Percentiles rank a stretch among this genome's conserved stretches.
These are phyloP conservation scores for Fusarium chlamydosporum DNA, from an alignment of 2,329 filamentous ascomycete species.

Conservation along the genomic window DNA sequence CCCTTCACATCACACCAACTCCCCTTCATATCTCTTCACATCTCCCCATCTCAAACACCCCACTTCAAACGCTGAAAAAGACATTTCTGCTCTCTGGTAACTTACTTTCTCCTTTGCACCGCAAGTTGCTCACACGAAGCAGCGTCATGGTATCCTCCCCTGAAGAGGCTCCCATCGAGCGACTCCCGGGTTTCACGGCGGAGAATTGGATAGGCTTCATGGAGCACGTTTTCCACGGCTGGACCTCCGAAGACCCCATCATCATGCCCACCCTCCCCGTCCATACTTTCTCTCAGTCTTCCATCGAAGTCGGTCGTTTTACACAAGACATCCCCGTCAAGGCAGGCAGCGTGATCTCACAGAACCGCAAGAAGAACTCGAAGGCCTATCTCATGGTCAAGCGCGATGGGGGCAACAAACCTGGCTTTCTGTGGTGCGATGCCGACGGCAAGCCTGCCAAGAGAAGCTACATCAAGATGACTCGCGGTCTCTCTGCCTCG, in stretches of 20 bases:
- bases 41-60: not conserved
- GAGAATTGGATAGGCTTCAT: not conserved
- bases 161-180: not conserved
- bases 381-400: constrained; percentile 3
- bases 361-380: constrained; percentile 4
- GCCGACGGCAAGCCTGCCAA: not conserved
- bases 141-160: not conserved
- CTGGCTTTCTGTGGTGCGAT: constrained; percentile 11
- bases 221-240: not conserved
- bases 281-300: not conserved
- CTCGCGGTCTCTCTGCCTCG: fast-evolving
- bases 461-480: not conserved
- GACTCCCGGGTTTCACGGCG: too few relatives aligned
- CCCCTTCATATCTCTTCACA: too few relatives aligned
- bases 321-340: not conserved
- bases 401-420: not conserved
- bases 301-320: not conserved
- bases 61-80: not conserved
- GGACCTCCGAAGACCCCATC: not conserved
- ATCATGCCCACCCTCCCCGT: fast-evolving
- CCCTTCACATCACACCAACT: not conserved
- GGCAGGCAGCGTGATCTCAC: not conserved
- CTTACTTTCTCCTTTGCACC: not conserved
- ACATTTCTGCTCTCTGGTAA: not conserved
- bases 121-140: not conserved